phyloP scores from a whole-genome alignment of 176 grass and related monocot species.

The Bromus sterilis region DNA sequence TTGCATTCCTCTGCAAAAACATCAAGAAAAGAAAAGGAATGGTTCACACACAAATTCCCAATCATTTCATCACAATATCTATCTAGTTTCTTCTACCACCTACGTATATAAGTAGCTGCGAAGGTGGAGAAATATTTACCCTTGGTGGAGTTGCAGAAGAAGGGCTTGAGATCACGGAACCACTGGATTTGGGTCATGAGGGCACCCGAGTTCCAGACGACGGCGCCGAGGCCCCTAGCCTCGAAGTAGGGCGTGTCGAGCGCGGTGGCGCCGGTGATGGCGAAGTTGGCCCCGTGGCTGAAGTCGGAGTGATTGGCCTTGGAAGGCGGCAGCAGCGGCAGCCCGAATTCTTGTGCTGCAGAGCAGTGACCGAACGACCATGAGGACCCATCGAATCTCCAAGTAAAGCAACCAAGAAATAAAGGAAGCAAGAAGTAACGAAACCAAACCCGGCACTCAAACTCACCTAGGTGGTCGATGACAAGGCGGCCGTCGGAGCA shows the following conservation, averaged over 20 bases:
- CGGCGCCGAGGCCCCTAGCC: constrained; percentile 42
- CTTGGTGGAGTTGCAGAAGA: constrained; percentile 53
- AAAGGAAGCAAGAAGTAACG: not conserved
- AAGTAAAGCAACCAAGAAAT: no score
- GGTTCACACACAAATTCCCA: not conserved
- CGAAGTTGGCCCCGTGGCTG: constrained; percentile 72
- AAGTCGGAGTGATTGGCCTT: constrained; percentile 23
- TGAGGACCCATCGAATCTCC: constrained; percentile 12
- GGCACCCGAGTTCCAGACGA: constrained; percentile 73
- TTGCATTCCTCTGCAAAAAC: constrained; percentile 43
- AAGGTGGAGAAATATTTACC: constrained; percentile 35
- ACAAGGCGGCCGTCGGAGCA: constrained; percentile 90
- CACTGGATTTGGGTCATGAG: constrained; percentile 86
- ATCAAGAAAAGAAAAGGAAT: not conserved
- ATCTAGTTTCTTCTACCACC: no score
- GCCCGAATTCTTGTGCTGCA: constrained; percentile 50
- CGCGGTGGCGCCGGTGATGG: constrained; percentile 82
- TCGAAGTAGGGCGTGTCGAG: constrained; percentile 73
- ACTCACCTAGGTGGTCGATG: constrained; percentile 69
- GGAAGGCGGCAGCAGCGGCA: constrained; percentile 47
- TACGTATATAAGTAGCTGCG: not conserved
- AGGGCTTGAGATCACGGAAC: constrained; percentile 79
- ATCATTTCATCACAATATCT: not conserved
- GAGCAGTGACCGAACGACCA: not conserved
- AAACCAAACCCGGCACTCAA: not conserved